Evolutionary conservation across 2,329 filamentous ascomycete genomes (phyloP), one percentile per base, ranked within the genome.

Genomic region (Penicillium sp.): DNA sequence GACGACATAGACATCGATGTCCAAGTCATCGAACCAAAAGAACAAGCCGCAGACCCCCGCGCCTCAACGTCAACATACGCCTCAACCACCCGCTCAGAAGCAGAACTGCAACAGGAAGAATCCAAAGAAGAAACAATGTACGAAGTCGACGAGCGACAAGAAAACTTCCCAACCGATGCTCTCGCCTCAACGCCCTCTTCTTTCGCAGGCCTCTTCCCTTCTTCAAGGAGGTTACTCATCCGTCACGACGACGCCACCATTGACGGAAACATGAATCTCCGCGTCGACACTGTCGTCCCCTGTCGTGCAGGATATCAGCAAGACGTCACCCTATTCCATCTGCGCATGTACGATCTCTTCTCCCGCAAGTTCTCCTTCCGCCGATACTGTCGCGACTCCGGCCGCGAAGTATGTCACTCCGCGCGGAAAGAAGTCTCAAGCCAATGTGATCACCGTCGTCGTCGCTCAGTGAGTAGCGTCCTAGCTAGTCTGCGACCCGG

Each of bases 231-330:
- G 52, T 78, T 97, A 48, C 85, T 85, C 31, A 91, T 99, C 67
- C 86, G 89, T 24, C 93, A 97, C 70, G 94, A 97, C 70, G 91
- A 97, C 74, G 86, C 90, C 45, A 94, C 92, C 0, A 76, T 87
- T 3, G 93, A 99, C 71, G 93, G 93, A 31, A 96, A 97, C 79
- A 95, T 97, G 91, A 97, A 97, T 71, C 81, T 99, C 53, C 87
- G 92, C 28, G 82, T 97, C 54, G 92, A 96, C 70, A 93, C 91
- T 5, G 80, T 89, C 59, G 83, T 90, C 42, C 75, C 78, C 23
- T 76, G 79, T 23, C 81, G 82, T 23, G 83, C 83, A 36, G 80
- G 81, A 37, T 75, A 77, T 48, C 83, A 83, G 60, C 83, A 86
- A 59, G 85, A 86, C 63, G 84, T 89, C 65, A 90, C 87, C 5